Evolutionary conservation across 495 filamentous ascomycete genomes (phyloP), one percentile per base, ranked within the genome.

Genomic region (Halenospora varia): DNA sequence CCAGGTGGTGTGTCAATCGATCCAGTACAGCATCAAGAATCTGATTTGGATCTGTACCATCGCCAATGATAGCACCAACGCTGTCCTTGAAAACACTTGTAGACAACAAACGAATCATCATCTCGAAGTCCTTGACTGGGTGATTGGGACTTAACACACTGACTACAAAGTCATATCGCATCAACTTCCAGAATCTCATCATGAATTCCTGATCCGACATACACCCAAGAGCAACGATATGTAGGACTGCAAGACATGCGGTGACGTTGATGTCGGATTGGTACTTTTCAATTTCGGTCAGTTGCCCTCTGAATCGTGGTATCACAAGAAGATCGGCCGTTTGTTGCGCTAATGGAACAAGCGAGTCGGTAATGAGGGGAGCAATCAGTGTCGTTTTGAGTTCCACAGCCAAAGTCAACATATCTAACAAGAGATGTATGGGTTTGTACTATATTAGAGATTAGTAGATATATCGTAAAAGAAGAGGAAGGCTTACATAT

Each of bases 141-240:
- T 68, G 66, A 22, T 63, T 60, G 11, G 49, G 40, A 48, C 60
- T 63, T 13, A 65, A 55, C 20, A 63, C 56, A 1, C 56, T 51
- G n/a, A 63, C 45, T 20, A 66, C 58, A 25, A 68, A 63, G 19
- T 63, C 63, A 19, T 35, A 59, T 2, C 66, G 53, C 44, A 68
- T 59, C 20, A 59, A 40, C 35, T 61, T 57, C 66, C 66, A 68
- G 44, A 65, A 66, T 24, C 48, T 47, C 2, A 35, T 55, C 13
- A 62, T 66, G 44, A 65, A 39, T 50, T 54, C 44, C 0, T 39
- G 25, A n/a, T 58, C 47, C 3, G 35, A 29, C 49, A 63, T 63
- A 24, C 66, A 68, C 0, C 62, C 62, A 17, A 62, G 57, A 10
- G 61, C 60, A 1, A 45, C 42, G 10, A 68, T 46, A 41, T 68